phyloP scores from a whole-genome alignment of 2,329 filamentous ascomycete species.

The Chrysosphaeria jannelii region DNA sequence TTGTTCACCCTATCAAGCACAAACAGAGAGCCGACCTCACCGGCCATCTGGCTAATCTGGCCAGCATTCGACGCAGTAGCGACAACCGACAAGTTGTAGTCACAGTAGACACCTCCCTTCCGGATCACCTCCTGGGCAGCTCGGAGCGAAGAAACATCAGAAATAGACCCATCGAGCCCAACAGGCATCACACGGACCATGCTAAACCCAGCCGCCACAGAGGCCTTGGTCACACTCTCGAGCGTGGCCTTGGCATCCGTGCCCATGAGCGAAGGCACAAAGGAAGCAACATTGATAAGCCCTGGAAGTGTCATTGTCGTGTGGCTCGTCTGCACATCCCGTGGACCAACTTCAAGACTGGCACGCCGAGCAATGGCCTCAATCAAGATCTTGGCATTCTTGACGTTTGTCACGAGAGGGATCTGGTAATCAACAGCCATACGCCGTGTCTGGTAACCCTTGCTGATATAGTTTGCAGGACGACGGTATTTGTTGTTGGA shows the following conservation, averaged over 20 bases:
- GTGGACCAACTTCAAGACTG: slow-evolving; percentile 49
- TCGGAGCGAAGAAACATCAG: slow-evolving; percentile 39
- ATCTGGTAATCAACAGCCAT: slow-evolving; percentile 98
- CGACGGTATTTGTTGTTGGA: slow-evolving; percentile 92
- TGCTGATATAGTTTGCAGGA: slow-evolving; percentile 94
- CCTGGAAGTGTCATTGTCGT: slow-evolving; percentile 43
- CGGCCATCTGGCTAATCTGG: slow-evolving; percentile 40
- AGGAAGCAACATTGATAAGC: slow-evolving; percentile 50
- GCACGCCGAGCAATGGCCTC: slow-evolving; percentile 82
- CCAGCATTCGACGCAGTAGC: slow-evolving; percentile 44
- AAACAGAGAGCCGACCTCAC: slow-evolving; percentile 52
- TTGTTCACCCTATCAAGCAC: slow-evolving; percentile 66
- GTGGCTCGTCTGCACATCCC: slow-evolving; percentile 82
- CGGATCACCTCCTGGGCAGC: slow-evolving; percentile 41
- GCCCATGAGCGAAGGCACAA: slow-evolving; percentile 42
- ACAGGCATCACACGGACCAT: slow-evolving; percentile 59
- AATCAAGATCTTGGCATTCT: slow-evolving; percentile 91
- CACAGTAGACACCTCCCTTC: slow-evolving; percentile 30
- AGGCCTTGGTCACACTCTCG: slow-evolving; percentile 38
- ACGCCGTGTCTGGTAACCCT: slow-evolving; percentile 81
- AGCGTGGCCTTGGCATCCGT: slow-evolving; percentile 34
- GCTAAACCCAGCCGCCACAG: slow-evolving; percentile 43
- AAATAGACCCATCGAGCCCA: slow-evolving; percentile 40
- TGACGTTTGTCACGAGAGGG: slow-evolving; percentile 90
- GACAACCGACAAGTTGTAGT: slow-evolving; percentile 54